Conservation (phyloP, 495 filamentous ascomycete species). For the Pyrenopolyporus hunteri region DNA sequence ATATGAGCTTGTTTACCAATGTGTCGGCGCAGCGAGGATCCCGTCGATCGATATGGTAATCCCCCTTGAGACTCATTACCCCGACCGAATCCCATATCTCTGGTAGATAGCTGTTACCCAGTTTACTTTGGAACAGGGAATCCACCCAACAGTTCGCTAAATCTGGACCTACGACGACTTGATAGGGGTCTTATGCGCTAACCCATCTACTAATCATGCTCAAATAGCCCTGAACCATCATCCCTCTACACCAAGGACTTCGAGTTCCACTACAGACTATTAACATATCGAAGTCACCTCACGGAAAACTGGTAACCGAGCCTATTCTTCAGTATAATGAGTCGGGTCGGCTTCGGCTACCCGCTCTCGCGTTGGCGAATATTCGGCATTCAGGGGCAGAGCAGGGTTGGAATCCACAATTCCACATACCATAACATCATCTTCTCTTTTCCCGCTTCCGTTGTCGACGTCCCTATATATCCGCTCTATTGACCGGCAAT, state of each 20-base stretch:
- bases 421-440: conserved; percentile 63
- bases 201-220: conserved; percentile 62
- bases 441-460: conserved; percentile 46
- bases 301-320: conserved; percentile 65
- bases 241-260: conserved; percentile 75
- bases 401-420: conserved; percentile 42
- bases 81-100: conserved; percentile 58
- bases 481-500: conserved; percentile 74
- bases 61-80: no score
- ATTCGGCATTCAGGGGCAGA: conserved; percentile 64
- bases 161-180: conserved; percentile 71
- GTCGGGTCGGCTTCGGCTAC: conserved; percentile 65
- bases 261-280: conserved; percentile 70
- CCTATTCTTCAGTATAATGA: conserved; percentile 63
- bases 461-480: conserved; percentile 61
- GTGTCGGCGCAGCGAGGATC: no score
- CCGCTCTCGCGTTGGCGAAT: conserved; percentile 60
- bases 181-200: conserved; percentile 63
- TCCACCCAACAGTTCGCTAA: conserved; percentile 75
- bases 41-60: no score
- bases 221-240: conserved; percentile 60
- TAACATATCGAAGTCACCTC: conserved; percentile 76
- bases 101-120: conserved; percentile 58
- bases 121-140: conserved; percentile 67
- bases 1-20: conserved; percentile 54